Base-by-base conservation (phyloP, 306 rosid genomes). In the Trichosanthes cucumerina region DNA sequence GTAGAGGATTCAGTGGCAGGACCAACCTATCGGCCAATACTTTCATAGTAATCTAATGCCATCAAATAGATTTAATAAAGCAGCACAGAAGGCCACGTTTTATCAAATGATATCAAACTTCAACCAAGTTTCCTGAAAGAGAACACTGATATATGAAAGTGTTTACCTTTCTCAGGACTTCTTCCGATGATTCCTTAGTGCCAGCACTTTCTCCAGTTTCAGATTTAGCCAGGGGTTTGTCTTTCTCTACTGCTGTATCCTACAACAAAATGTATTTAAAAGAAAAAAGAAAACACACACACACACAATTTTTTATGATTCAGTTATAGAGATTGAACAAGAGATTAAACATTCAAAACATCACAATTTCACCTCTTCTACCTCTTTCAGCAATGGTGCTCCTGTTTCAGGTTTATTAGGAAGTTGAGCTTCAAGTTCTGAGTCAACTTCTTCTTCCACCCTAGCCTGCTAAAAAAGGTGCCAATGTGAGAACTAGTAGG, bases 311-410 rank as follows among this genome's bases (percentile, higher is more conserved):
- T n/a, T n/a, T 28, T 28, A 72, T 24, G 15, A 7, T 26, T 47
- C 24, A 47, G 52, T 16, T 56, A 77, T 38, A 69, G 73, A 74
- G 65, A n/a, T n/a, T n/a, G n/a, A n/a, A 57, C 69, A 16, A 57
- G 43, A 83, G 69, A 74, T 38, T 56, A 24, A 64, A 85, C 68
- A 76, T 76, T 36, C 52, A 33, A 53, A 41, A 62, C 57, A 63
- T 47, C 23, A n/a, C 8, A n/a, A 63, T 46, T 81, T 85, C 80
- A 88, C 96, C 91, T 86, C 83, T 75, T 90, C 89, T 62, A 76
- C 89, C 84, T 78, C 79, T 71, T 84, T 71, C 84, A 49, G 79
- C 66, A 43, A 21, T 19, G 90, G 83, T 62, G 82, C 83, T 68
- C 82, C 86, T 34, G 75, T 83, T 63, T 43, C 85, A 58, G 83